Evolutionary conservation across 176 grass and related monocot species (phyloP).

Genomic region (Avena sativa): DNA sequence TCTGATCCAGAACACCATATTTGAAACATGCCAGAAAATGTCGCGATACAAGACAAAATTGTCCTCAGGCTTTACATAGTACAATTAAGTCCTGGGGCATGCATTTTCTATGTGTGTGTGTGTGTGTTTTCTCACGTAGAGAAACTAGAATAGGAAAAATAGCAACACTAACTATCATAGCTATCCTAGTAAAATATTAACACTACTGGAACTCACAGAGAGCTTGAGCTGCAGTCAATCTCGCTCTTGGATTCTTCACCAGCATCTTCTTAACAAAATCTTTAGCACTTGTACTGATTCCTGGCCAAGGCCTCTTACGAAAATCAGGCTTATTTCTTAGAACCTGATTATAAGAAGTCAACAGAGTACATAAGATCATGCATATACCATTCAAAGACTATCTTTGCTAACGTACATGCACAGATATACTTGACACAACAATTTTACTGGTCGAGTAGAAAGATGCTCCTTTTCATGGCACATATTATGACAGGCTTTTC

Average conservation of each 20-base stretch:
- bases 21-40: background rate
- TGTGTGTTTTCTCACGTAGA: constrained; percentile 10
- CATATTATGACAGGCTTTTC: constrained; percentile 9
- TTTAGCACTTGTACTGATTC: constrained; percentile 79
- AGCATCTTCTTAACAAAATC: constrained; percentile 95
- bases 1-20: constrained; percentile 12
- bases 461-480: constrained; percentile 8
- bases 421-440: constrained; percentile 22
- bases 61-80: background rate
- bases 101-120: background rate
- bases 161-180: background rate
- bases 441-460: constrained; percentile 31
- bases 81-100: background rate
- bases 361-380: constrained; percentile 39
- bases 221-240: constrained; percentile 98
- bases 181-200: constrained; percentile 24
- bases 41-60: background rate
- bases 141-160: background rate
- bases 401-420: constrained; percentile 42
- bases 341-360: constrained; percentile 64
- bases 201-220: constrained; percentile 69
- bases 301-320: constrained; percentile 89
- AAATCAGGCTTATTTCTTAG: constrained; percentile 98
- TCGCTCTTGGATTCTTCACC: constrained; percentile 91
- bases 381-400: background rate